Base-by-base conservation (phyloP, 192 early-diverging fungal species). In the Backusella tarrabulga region DNA sequence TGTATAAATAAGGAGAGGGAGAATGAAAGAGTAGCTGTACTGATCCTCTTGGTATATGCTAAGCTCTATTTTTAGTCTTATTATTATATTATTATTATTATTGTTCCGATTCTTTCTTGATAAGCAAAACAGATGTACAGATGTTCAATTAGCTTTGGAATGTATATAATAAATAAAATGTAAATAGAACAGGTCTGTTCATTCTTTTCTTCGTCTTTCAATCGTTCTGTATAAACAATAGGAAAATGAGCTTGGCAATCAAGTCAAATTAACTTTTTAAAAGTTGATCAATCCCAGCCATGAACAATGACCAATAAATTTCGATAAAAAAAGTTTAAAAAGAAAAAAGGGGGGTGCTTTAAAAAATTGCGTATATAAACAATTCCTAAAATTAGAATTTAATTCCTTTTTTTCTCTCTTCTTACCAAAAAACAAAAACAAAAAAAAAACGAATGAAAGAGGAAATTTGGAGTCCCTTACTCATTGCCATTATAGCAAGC, bases 401-500 rank as follows among this genome's bases (percentile, higher is more conserved):
- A 12, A 23, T 60, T 60, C 54, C 54, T 60, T 23, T 60, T 6
- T 29, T 29, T 56, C 7, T 63, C 3, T 71, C 21, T 50, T 50
- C 26, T 72, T 32, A 1, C 34, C 7, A 15, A 17, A 8, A n/a
- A 15, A 68, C 14, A 17, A 17, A n/a, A n/a, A n/a, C n/a, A 14
- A 68, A 19, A 32, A 11, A 4, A 29, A 69, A 32, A 50, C 38
- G 17, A 32, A 72, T 50, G 44, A 29, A 29, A 19, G 42, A 50
- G 40, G 67, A 80, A 79, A 56, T 80, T 41, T 72, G 90, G 90
- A 74, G 88, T 91, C 54, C 86, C 15, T 88, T 92, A 38, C 87
- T 88, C 4, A 87, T 94, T 32, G 85, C 86, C 12, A 19, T 82
- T 11, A 32, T 78, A 34, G 91, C 91, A 34, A 91, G 90, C 4